phyloP scores from a whole-genome alignment of 1,284 basidiomycete species.

The Pyrrhoderma lamaoense region DNA sequence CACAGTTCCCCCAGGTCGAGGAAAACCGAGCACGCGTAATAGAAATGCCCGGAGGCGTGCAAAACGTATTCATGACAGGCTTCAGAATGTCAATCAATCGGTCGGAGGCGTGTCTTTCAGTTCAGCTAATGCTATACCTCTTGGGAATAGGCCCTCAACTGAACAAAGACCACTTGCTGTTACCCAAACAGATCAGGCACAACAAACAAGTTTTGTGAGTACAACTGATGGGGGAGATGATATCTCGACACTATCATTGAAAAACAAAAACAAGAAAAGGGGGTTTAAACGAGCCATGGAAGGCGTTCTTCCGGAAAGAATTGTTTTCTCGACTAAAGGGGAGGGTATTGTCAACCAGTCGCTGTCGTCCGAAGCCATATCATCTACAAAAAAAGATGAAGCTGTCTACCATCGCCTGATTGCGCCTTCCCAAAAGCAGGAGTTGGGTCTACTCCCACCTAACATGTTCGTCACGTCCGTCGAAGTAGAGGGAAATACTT shows the following conservation, averaged over 20 bases:
- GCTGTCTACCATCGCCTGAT: conserved; percentile 35
- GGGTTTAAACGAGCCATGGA: conserved; percentile 51
- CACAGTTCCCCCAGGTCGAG: conserved; percentile 52
- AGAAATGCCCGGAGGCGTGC: conserved; percentile 53
- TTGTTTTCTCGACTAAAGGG: conserved; percentile 38
- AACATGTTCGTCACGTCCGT: conserved; percentile 63
- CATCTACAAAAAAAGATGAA: conserved; percentile 12
- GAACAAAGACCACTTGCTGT: neutral
- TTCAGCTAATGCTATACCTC: conserved; percentile 32
- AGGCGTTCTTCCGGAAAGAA: conserved; percentile 43
- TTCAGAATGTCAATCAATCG: conserved; percentile 15
- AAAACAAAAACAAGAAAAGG: conserved; percentile 70
- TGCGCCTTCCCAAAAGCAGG: conserved; percentile 58
- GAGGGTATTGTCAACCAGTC: conserved; percentile 10
- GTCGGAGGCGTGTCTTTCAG: conserved; percentile 18
- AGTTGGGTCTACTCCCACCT: conserved; percentile 40
- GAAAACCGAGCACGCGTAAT: conserved; percentile 51
- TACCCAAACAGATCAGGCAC: neutral
- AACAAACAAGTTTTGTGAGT: neutral
- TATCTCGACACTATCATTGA: conserved; percentile 58
- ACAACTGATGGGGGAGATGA: conserved; percentile 25
- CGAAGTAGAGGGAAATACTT: conserved; percentile 48
- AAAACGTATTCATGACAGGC: conserved; percentile 34
- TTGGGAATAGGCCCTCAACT: conserved; percentile 20
- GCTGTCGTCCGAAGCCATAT: conserved; percentile 12